Evolutionary conservation across 176 grass and related monocot species (phyloP).

Genomic region (Saccharum officinarum): DNA sequence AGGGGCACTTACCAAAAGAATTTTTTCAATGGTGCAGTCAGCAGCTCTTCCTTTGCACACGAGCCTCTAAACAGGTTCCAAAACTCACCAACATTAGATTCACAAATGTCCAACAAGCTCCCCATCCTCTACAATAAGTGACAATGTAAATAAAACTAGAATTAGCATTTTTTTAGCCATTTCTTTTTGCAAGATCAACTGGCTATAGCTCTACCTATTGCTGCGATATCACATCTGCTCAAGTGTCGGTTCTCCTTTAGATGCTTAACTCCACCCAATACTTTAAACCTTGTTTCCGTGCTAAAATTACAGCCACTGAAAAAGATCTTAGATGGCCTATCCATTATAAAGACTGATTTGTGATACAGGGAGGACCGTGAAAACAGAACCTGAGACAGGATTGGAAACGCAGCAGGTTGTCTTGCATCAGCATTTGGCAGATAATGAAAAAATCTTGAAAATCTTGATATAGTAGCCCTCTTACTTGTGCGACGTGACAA

Average conservation of each 20-base stretch:
- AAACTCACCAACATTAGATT: constrained; percentile 71
- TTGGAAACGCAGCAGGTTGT: not conserved
- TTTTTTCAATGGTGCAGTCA: constrained; percentile 31
- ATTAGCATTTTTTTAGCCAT: not conserved
- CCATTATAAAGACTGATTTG: constrained; percentile 70
- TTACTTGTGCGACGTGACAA: constrained; percentile 49
- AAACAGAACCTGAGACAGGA: constrained; percentile 56
- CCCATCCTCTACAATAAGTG: constrained; percentile 52
- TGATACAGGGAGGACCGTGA: too few relatives aligned
- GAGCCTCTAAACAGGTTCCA: constrained; percentile 69
- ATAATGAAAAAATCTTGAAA: not conserved
- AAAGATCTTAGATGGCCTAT: constrained; percentile 70
- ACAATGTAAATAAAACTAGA: not conserved
- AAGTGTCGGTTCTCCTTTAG: constrained; percentile 69
- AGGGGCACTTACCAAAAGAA: constrained; percentile 50
- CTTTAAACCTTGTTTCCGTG: constrained; percentile 67
- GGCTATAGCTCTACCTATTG: not conserved
- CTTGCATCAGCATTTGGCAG: not conserved
- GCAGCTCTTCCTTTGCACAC: constrained; percentile 15
- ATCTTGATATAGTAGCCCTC: constrained; percentile 17
- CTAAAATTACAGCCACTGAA: constrained; percentile 78
- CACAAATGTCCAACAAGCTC: constrained; percentile 55
- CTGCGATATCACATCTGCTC: not conserved
- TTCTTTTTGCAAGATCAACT: not conserved
- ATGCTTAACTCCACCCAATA: constrained; percentile 76